Evolutionary conservation across 768 basidiomycete species (phyloP).

Genomic region (Podaxis sp.): DNA sequence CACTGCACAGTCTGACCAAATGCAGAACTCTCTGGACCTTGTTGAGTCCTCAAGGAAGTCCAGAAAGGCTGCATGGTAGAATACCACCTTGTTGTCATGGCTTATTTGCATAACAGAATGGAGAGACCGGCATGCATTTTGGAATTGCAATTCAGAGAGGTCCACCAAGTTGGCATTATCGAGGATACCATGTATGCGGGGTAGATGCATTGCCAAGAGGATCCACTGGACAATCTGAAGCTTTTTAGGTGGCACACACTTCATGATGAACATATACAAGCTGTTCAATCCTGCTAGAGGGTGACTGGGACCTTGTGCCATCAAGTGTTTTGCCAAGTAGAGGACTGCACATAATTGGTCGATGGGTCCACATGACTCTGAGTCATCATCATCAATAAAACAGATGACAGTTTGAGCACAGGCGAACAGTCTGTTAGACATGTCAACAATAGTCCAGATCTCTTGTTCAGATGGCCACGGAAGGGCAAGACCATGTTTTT

Average conservation of each 20-base stretch:
- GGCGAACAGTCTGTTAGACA: conserved; percentile 3
- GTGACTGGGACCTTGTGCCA: neutral
- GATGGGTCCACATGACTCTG: neutral
- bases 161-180: neutral
- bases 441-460: neutral
- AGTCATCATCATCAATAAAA: conserved; percentile 4
- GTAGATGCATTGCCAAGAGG: neutral
- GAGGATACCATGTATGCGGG: neutral
- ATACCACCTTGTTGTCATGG: neutral
- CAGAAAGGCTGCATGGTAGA: neutral
- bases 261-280: neutral
- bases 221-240: neutral
- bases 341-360: neutral
- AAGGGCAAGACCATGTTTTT: neutral
- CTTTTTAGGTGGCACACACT: neutral
- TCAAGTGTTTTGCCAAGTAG: neutral
- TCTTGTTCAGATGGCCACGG: conserved; percentile 13
- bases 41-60: neutral
- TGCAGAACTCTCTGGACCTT: neutral
- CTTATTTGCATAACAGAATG: neutral
- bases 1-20: neutral
- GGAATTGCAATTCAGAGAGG: neutral
- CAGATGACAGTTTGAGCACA: conserved; percentile 9
- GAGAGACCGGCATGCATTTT: neutral
- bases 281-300: neutral